Percentiles rank a stretch among this genome's conserved stretches.
phyloP scores from a whole-genome alignment of 2,329 filamentous ascomycete genomes.

The Penicillium digitatum region DNA sequence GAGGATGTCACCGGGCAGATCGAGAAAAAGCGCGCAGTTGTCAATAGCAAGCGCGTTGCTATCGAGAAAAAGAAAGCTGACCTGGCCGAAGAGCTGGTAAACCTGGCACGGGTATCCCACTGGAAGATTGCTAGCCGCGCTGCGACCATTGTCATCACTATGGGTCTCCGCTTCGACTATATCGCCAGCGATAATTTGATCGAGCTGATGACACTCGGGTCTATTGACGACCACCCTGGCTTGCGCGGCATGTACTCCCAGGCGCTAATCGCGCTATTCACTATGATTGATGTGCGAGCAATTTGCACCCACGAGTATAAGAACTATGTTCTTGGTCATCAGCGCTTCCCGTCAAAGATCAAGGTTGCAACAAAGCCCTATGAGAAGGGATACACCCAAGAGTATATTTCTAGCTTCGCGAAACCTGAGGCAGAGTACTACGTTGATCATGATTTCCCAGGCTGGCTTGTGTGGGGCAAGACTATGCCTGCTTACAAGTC shows the following conservation, averaged over 20 bases:
- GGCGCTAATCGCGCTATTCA: slow-evolving; percentile 74
- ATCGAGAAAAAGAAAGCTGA: slow-evolving; percentile 81
- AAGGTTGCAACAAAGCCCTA: slow-evolving; percentile 68
- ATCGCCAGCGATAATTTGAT: slow-evolving; percentile 79
- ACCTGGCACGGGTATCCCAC: slow-evolving; percentile 72
- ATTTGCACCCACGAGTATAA: slow-evolving; percentile 81
- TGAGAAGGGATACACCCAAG: slow-evolving; percentile 72
- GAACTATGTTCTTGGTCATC: slow-evolving; percentile 78
- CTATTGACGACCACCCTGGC: slow-evolving; percentile 86
- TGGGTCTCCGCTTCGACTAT: slow-evolving; percentile 86
- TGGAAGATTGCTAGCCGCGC: slow-evolving; percentile 95
- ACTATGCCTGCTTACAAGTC: slow-evolving; percentile 75
- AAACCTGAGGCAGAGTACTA: slow-evolving; percentile 78
- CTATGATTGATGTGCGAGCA: slow-evolving; percentile 80
- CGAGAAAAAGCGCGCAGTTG: slow-evolving; percentile 64
- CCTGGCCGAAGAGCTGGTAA: slow-evolving; percentile 75
- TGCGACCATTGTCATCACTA: slow-evolving; percentile 82
- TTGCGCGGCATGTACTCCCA: slow-evolving; percentile 76
- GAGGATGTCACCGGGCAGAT: slow-evolving; percentile 57
- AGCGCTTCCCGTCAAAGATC: slow-evolving; percentile 72
- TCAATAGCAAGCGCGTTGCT: slow-evolving; percentile 67
- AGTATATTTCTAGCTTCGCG: slow-evolving; percentile 74
- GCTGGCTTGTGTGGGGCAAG: slow-evolving; percentile 95
- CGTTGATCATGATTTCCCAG: slow-evolving; percentile 85
- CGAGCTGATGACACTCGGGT: slow-evolving; percentile 73